These are phyloP conservation scores for Pythium insidiosum DNA, from an alignment of 352 stramenopile genomes.

Conservation along the genomic window DNA sequence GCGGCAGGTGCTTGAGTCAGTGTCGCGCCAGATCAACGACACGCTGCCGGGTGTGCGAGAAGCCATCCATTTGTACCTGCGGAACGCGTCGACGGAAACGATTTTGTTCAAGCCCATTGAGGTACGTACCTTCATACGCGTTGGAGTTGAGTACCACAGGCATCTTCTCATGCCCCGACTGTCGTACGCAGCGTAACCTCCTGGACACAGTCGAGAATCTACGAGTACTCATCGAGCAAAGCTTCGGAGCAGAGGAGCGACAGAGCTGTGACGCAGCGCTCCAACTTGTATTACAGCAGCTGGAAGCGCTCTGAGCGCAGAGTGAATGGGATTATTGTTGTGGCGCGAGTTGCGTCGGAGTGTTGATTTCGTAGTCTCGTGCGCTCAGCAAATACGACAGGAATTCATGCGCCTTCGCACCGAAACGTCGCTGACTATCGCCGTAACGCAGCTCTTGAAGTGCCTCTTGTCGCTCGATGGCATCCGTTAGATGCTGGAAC, in stretches of 20 bases:
- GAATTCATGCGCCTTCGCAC: slow-evolving; percentile 11
- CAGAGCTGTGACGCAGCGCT: slow-evolving; percentile 31
- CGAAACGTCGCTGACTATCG: slow-evolving; percentile 12
- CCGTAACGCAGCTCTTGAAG: slow-evolving; percentile 17
- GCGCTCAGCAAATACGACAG: slow-evolving; percentile 6
- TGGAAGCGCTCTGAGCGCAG: slow-evolving; percentile 25
- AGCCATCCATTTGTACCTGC: slow-evolving; percentile 67
- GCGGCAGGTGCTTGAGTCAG: slow-evolving; percentile 28
- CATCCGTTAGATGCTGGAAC: slow-evolving; percentile 35
- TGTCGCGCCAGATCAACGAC: slow-evolving; percentile 33
- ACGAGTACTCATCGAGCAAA: slow-evolving; percentile 48
- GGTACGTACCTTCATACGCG: slow-evolving; percentile 17
- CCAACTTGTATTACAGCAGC: slow-evolving; percentile 30
- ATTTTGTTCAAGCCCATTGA: slow-evolving; percentile 83
- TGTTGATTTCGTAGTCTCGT: slow-evolving; percentile 13
- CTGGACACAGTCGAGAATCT: slow-evolving; percentile 57
- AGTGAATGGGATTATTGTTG: not conserved
- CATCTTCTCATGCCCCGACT: not conserved
- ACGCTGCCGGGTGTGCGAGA: slow-evolving; percentile 30
- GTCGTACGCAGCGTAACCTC: slow-evolving; percentile 44
- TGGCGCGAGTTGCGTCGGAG: not conserved
- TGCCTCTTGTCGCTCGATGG: slow-evolving; percentile 13
- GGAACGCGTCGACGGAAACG: slow-evolving; percentile 70
- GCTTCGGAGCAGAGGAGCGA: slow-evolving; percentile 40
- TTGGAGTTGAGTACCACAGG: not conserved